Conservation (phyloP, 768 basidiomycete species). For the Leccinum aurantiacum region DNA sequence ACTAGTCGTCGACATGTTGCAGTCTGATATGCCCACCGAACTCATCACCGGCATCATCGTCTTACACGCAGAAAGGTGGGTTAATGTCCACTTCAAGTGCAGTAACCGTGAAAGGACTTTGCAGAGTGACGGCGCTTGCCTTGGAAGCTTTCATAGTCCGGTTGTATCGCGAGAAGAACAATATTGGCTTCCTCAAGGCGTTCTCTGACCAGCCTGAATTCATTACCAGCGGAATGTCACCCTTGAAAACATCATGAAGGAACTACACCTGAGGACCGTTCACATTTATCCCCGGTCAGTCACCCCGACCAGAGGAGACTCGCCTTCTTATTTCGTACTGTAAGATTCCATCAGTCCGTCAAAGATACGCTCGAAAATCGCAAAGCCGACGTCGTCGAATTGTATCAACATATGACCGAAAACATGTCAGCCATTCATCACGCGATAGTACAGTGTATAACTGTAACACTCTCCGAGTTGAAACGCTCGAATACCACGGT, state of each 20-base stretch:
- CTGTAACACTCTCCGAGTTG: conserved; percentile 81
- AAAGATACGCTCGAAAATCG: conserved; percentile 80
- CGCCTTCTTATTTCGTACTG: neutral
- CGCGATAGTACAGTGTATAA: conserved; percentile 94
- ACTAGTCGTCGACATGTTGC: conserved; percentile 92
- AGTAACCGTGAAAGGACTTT: neutral
- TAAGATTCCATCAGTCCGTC: conserved; percentile 87
- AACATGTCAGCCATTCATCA: conserved; percentile 91
- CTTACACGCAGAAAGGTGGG: conserved; percentile 86
- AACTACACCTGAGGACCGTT: conserved; percentile 84
- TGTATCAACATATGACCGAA: conserved; percentile 83
- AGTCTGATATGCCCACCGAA: conserved; percentile 78
- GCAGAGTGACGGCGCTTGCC: conserved; percentile 79
- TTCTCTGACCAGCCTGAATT: conserved; percentile 97
- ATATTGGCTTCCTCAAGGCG: conserved; percentile 89
- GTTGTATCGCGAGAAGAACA: conserved; percentile 87
- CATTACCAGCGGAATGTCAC: conserved; percentile 90
- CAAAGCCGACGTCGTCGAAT: conserved; percentile 87
- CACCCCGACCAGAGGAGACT: neutral
- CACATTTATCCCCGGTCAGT: conserved; percentile 87
- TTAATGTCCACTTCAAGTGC: neutral
- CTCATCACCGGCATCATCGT: conserved; percentile 89
- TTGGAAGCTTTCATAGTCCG: conserved; percentile 93
- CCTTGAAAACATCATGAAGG: conserved; percentile 92
- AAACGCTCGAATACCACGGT: conserved; percentile 83